phyloP scores from a whole-genome alignment of 2,329 filamentous ascomycete species.

The Colletotrichum nymphaeae region DNA sequence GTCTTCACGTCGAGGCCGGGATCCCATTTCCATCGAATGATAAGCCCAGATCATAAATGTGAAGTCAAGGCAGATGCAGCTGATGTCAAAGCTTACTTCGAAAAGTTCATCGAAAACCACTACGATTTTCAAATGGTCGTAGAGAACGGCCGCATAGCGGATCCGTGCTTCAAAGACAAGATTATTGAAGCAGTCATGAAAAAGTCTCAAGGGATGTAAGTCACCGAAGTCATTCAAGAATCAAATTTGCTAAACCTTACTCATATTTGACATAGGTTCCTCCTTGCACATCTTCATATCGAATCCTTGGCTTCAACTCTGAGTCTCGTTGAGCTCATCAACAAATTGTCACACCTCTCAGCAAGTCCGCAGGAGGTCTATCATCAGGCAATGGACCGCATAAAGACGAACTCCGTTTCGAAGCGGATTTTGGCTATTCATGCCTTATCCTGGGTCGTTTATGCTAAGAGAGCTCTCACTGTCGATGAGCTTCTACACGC shows the following conservation, averaged over 20 bases:
- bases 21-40: not conserved
- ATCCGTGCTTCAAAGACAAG: not conserved
- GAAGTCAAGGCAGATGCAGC: not conserved
- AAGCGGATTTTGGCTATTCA: not conserved
- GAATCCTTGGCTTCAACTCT: not conserved
- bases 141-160: not conserved
- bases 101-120: not conserved
- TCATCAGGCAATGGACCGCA: not conserved
- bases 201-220: constrained; percentile 20
- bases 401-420: not conserved
- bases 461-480: not conserved
- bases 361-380: constrained; percentile 1
- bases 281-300: constrained; percentile 19
- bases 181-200: not conserved
- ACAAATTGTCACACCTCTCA: not conserved
- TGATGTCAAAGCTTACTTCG: constrained; percentile 8
- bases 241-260: not conserved
- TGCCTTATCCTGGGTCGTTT: constrained; percentile 4
- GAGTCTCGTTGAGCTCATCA: not conserved
- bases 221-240: not conserved
- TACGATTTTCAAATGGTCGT: not conserved
- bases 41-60: not conserved
- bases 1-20: constrained; percentile 6
- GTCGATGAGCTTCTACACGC: constrained; percentile 17
- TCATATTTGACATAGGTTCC: not conserved